Conservation (phyloP, 108 stramenopile species). For the Skeletonema menzelii region DNA sequence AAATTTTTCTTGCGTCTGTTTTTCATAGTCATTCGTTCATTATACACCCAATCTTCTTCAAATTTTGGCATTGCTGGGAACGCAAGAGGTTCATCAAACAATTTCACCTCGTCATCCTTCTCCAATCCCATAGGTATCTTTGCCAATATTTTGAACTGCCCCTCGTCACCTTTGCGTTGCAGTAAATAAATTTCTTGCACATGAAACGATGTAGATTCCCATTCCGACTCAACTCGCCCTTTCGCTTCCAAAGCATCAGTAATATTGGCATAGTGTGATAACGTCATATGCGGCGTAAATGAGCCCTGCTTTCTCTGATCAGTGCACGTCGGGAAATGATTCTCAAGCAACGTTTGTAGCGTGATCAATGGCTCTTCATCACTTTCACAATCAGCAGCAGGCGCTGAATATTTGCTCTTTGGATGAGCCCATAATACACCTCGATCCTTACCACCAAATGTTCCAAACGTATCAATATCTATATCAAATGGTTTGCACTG, state of each 20-base stretch:
- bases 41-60: conserved; percentile 77
- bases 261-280: conserved; percentile 66
- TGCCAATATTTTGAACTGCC: conserved; percentile 72
- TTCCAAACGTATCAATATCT: conserved; percentile 58
- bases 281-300: conserved; percentile 78
- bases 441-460: conserved; percentile 68
- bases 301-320: conserved; percentile 52
- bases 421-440: conserved; percentile 83
- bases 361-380: conserved; percentile 51
- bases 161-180: conserved; percentile 66
- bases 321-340: conserved; percentile 64
- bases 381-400: neutral
- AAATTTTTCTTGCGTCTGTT: conserved; percentile 44
- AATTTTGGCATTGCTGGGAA: conserved; percentile 71
- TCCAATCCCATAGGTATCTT: conserved; percentile 39
- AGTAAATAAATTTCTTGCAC: conserved; percentile 68
- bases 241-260: conserved; percentile 59
- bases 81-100: conserved; percentile 49
- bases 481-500: conserved; percentile 61
- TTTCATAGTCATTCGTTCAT: conserved; percentile 72
- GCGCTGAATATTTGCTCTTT: conserved; percentile 15
- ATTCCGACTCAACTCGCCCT: conserved; percentile 45
- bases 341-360: conserved; percentile 54
- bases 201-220: conserved; percentile 50
- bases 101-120: conserved; percentile 4